phyloP scores from a whole-genome alignment of 495 filamentous ascomycete species.

The Penicillium riverlandense region DNA sequence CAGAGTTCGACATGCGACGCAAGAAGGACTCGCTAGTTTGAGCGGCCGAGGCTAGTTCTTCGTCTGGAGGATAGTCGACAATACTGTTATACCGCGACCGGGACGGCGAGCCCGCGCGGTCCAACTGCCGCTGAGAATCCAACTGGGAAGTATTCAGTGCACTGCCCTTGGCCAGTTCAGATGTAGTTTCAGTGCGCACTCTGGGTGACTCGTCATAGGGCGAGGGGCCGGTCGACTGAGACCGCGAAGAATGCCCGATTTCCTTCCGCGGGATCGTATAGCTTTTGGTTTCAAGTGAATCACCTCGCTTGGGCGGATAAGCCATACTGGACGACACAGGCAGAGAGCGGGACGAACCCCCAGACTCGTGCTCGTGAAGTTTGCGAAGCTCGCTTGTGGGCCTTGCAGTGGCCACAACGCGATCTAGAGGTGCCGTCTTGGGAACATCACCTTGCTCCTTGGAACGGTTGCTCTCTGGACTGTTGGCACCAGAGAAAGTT shows the following conservation, averaged over 20 bases:
- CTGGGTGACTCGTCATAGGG: constrained; percentile 40
- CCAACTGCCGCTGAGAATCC: constrained; percentile 26
- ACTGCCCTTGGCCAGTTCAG: constrained; percentile 17
- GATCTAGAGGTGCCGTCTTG: constrained; percentile 14
- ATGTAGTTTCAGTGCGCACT: constrained; percentile 47
- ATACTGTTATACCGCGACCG: constrained; percentile 65
- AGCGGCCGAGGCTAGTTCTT: constrained; percentile 78
- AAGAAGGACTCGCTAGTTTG: constrained; percentile 61
- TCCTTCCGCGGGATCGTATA: constrained; percentile 32
- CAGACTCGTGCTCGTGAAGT: constrained; percentile 30
- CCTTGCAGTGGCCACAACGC: constrained; percentile 20
- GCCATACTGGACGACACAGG: constrained; percentile 23
- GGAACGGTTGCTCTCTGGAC: constrained; percentile 25
- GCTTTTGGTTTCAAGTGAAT: constrained; percentile 43
- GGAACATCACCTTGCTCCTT: constrained; percentile 3
- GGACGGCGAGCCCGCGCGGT: constrained; percentile 52
- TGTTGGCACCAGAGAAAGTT: constrained; percentile 26
- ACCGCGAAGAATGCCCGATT: constrained; percentile 17
- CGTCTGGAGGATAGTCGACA: constrained; percentile 81
- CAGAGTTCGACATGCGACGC: constrained; percentile 82
- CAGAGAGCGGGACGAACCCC: constrained; percentile 30
- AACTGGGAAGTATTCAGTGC: constrained; percentile 40
- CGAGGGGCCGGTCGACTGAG: constrained; percentile 5
- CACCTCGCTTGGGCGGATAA: constrained; percentile 47
- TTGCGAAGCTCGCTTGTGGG: constrained; percentile 33